phyloP scores from a whole-genome alignment of 2,329 filamentous ascomycete genomes.

The Microsporum canis region DNA sequence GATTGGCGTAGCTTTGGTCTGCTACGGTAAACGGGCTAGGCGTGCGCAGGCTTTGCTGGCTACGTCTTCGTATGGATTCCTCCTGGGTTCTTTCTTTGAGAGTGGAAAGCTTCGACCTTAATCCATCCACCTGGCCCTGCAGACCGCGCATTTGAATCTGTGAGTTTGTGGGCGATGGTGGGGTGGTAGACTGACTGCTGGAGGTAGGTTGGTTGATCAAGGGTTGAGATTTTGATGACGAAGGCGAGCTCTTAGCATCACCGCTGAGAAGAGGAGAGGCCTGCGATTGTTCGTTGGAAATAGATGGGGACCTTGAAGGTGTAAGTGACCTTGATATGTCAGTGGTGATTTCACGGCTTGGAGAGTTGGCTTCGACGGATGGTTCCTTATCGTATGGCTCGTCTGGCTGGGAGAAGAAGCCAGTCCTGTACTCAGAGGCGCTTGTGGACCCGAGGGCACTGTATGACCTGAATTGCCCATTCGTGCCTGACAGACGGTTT shows the following conservation, averaged over 20 bases:
- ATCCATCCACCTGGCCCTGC: constrained; percentile 72
- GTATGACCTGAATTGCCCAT: constrained; percentile 47
- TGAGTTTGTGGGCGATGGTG: constrained; percentile 55
- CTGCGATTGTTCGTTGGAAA: constrained; percentile 12
- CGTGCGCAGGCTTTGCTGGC: constrained; percentile 61
- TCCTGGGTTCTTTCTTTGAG: constrained; percentile 67
- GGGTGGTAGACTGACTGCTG: constrained; percentile 31
- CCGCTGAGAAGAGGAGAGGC: constrained; percentile 2
- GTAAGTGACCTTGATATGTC: background rate
- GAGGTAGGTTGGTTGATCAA: constrained; percentile 12
- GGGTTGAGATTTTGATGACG: constrained; percentile 20
- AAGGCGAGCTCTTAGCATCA: constrained; percentile 19
- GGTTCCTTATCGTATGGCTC: background rate
- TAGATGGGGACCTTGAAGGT: background rate
- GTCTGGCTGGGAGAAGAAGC: constrained; percentile 6
- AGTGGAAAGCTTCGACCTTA: constrained; percentile 74
- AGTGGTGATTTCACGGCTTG: background rate
- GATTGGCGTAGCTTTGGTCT: constrained; percentile 44
- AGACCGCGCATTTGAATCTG: constrained; percentile 62
- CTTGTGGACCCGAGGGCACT: constrained; percentile 43
- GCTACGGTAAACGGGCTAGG: constrained; percentile 71
- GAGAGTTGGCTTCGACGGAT: background rate
- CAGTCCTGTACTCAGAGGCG: constrained; percentile 22
- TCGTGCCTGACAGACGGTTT: constrained; percentile 24
- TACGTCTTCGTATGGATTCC: constrained; percentile 66